Evolutionary conservation across 2,329 filamentous ascomycete species (phyloP).

Genomic region (Colletotrichum incanum): DNA sequence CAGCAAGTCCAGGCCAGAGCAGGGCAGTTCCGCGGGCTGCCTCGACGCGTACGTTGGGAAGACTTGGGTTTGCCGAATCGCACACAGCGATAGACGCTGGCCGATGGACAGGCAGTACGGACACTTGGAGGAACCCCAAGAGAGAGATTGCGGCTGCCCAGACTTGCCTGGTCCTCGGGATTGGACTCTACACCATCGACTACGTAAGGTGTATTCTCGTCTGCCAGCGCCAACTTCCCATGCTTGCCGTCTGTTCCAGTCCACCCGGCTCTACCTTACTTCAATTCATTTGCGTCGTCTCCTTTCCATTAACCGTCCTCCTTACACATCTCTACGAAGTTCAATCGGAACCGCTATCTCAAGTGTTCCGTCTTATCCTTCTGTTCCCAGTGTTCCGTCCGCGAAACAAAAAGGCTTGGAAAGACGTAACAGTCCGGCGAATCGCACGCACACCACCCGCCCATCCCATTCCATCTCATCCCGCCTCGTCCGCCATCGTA

Average conservation of each 20-base stretch:
- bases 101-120: neutral
- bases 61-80: neutral
- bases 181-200: constrained; percentile 1
- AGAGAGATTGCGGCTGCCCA: neutral
- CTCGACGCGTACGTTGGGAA: neutral
- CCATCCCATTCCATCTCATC: constrained; percentile 30
- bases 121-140: neutral
- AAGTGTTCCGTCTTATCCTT: constrained; percentile 1
- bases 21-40: neutral
- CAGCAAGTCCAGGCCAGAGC: neutral
- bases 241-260: constrained; percentile 17
- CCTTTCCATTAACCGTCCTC: neutral
- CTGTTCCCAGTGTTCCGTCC: neutral
- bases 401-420: neutral
- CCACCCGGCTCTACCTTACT: constrained; percentile 6
- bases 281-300: neutral
- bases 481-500: constrained; percentile 36
- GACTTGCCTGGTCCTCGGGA: neutral
- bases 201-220: constrained; percentile 6
- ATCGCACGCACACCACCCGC: neutral
- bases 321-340: neutral
- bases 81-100: neutral
- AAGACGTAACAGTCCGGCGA: neutral
- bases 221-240: constrained; percentile 14
- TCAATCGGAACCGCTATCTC: neutral